Evolutionary conservation across 352 stramenopile species (phyloP).

Genomic region (Pythium aristosporum): DNA sequence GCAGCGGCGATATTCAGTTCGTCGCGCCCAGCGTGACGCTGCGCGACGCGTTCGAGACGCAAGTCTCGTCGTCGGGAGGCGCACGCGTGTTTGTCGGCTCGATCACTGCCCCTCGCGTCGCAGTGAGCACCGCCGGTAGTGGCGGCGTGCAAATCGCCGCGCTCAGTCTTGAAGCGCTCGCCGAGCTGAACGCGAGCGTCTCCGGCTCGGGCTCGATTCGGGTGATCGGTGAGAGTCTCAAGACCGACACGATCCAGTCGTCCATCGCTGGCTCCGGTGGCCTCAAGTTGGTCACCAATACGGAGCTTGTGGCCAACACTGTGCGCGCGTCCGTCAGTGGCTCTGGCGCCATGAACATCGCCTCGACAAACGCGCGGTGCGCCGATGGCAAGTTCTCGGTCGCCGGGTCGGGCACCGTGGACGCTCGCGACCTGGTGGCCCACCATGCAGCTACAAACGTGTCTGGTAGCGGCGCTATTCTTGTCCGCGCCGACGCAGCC

Average conservation of each 20-base stretch:
- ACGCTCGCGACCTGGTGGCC: slow-evolving; percentile 25
- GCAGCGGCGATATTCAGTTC: slow-evolving; percentile 35
- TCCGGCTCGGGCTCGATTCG: slow-evolving; percentile 20
- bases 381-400: slow-evolving; percentile 19
- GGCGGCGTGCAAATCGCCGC: slow-evolving; percentile 26
- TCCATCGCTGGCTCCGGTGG: slow-evolving; percentile 29
- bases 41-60: slow-evolving; percentile 2
- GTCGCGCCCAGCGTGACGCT: slow-evolving; percentile 18
- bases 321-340: slow-evolving; percentile 23
- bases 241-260: slow-evolving; percentile 5
- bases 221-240: slow-evolving; percentile 18
- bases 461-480: slow-evolving; percentile 24
- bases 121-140: slow-evolving; percentile 21
- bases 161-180: slow-evolving; percentile 7
- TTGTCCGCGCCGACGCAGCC: slow-evolving; percentile 16
- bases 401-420: slow-evolving; percentile 28
- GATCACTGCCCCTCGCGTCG: slow-evolving; percentile 10
- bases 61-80: slow-evolving; percentile 21
- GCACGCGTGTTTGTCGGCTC: slow-evolving; percentile 20
- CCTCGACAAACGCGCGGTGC: slow-evolving; percentile 13
- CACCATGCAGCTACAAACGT: slow-evolving; percentile 9
- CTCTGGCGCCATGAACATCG: slow-evolving; percentile 27
- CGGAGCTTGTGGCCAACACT: slow-evolving; percentile 16
- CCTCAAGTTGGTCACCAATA: slow-evolving; percentile 22
- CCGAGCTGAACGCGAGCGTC: background rate